Conservation (phyloP, 345 rosid genomes). For the Ceriops zippeliana region DNA sequence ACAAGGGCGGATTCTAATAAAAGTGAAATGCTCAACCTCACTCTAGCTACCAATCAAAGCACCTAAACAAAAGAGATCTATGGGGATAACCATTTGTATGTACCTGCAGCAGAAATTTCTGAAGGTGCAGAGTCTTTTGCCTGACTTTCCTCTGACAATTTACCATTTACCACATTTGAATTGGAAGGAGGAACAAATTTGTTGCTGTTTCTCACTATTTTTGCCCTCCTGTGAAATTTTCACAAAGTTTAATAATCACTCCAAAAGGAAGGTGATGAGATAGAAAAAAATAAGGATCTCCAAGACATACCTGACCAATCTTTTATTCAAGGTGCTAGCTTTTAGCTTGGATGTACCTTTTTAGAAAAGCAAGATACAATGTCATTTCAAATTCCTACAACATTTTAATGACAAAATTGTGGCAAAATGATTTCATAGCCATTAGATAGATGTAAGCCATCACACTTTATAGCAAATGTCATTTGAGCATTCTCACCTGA, state of each 20-base stretch:
- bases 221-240: conserved; percentile 52
- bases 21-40: background rate
- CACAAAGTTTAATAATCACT: background rate
- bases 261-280: background rate
- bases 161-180: conserved; percentile 26
- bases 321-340: conserved; percentile 61
- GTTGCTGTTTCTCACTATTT: conserved; percentile 49
- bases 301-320: conserved; percentile 56
- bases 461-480: background rate
- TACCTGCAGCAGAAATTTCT: conserved; percentile 42
- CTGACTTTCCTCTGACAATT: conserved; percentile 36
- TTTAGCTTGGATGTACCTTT: conserved; percentile 59
- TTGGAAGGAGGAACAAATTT: conserved; percentile 23
- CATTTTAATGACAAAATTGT: background rate
- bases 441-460: background rate
- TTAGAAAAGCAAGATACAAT: conserved; percentile 14
- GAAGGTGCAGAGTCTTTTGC: conserved; percentile 30
- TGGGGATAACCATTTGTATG: background rate
- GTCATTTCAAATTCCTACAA: conserved; percentile 15
- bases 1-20: background rate
- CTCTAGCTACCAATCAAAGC: conserved; percentile 4
- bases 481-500: conserved; percentile 36
- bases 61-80: conserved; percentile 1
- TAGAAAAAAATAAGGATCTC: background rate
- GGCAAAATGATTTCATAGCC: background rate